phyloP scores from a whole-genome alignment of 352 stramenopile genomes.

The Phytophthora sojae region DNA sequence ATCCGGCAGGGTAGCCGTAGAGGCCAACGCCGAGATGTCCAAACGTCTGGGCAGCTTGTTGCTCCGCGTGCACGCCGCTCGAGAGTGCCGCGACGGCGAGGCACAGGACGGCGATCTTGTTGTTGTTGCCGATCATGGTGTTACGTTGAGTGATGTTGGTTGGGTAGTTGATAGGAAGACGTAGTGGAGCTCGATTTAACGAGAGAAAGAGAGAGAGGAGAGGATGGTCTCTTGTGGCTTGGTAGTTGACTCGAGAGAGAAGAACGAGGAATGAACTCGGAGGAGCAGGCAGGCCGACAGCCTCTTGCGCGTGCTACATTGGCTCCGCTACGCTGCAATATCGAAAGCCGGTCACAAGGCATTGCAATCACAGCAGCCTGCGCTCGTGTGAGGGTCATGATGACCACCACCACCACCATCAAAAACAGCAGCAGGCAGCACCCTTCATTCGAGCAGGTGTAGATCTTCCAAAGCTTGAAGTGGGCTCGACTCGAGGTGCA shows the following conservation, averaged over 20 bases:
- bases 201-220: too few relatives aligned
- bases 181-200: not conserved
- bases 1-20: not conserved
- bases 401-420: too few relatives aligned
- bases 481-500: too few relatives aligned
- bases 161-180: not conserved
- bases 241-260: not conserved
- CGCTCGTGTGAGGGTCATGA: too few relatives aligned
- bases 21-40: not conserved
- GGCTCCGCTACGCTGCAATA: too few relatives aligned
- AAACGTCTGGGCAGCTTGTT: not conserved
- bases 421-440: too few relatives aligned
- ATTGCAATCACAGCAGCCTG: too few relatives aligned
- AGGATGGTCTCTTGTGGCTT: not conserved
- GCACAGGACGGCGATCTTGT: constrained; percentile 1
- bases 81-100: not conserved
- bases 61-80: not conserved
- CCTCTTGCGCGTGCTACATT: too few relatives aligned
- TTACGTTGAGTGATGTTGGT: not conserved
- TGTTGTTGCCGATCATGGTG: not conserved
- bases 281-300: not conserved
- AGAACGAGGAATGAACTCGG: not conserved
- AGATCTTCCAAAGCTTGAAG: too few relatives aligned
- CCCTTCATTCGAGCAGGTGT: too few relatives aligned
- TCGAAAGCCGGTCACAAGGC: not conserved